phyloP scores from a whole-genome alignment of 805 yeast species.

The Candida takata region DNA sequence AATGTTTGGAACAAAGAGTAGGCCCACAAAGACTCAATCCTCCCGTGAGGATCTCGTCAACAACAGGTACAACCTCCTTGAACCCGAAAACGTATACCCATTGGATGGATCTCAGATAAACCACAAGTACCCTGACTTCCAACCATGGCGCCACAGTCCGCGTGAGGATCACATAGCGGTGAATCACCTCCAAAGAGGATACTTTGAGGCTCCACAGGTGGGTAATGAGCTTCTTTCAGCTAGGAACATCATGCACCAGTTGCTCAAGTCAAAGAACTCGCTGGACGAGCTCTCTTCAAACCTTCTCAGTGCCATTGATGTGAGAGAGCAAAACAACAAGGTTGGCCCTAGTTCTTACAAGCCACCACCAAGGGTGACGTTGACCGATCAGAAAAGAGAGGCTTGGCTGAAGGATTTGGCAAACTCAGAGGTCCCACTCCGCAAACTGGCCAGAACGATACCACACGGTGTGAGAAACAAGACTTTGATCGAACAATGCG shows the following conservation, averaged over 20 bases:
- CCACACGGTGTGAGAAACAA: constrained; percentile 88
- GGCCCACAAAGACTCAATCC: constrained; percentile 7
- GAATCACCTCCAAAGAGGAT: constrained; percentile 62
- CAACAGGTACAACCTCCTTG: constrained; percentile 26
- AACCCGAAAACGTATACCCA: constrained; percentile 29
- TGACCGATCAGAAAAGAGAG: constrained; percentile 81
- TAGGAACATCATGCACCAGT: constrained; percentile 41
- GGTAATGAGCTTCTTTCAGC: constrained; percentile 67
- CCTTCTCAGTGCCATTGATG: constrained; percentile 41
- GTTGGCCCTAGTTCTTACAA: constrained; percentile 49
- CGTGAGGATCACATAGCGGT: constrained; percentile 49
- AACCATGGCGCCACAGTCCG: constrained; percentile 58
- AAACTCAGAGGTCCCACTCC: constrained; percentile 55
- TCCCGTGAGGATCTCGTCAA: constrained; percentile 22
- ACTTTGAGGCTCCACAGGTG: constrained; percentile 54
- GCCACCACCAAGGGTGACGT: constrained; percentile 84
- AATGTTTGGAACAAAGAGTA: constrained; percentile 4
- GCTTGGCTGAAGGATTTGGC: constrained; percentile 82
- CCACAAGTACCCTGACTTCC: constrained; percentile 57
- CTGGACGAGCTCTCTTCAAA: constrained; percentile 43
- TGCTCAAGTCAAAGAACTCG: constrained; percentile 23
- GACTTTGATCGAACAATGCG: constrained; percentile 65
- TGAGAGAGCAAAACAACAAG: constrained; percentile 38
- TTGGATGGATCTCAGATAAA: constrained; percentile 18
- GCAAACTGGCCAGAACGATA: constrained; percentile 63